These are phyloP conservation scores for Citrus cavaleriei DNA, from an alignment of 345 rosid genomes.

Conservation along the genomic window DNA sequence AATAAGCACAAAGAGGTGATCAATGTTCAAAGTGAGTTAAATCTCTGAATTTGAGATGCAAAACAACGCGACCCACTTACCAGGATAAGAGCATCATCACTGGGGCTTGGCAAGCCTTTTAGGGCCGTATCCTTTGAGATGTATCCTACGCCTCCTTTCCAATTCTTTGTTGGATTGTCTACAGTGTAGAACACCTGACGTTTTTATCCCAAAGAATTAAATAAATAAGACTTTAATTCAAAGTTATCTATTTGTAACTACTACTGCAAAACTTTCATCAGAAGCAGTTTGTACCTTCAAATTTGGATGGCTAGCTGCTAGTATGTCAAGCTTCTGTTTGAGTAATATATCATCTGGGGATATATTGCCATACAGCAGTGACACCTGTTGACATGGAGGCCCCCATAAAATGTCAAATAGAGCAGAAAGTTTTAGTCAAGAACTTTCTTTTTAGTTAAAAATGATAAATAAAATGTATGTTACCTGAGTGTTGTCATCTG, in stretches of 20 bases:
- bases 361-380: constrained; percentile 82
- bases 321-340: constrained; percentile 82
- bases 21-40: neutral
- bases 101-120: constrained; percentile 83
- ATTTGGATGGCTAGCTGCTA: constrained; percentile 80
- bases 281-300: constrained; percentile 51
- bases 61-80: constrained; percentile 38
- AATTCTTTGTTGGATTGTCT: constrained; percentile 75
- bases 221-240: neutral
- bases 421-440: neutral
- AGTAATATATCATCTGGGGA: constrained; percentile 94
- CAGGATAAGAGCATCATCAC: constrained; percentile 79
- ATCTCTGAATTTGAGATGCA: neutral
- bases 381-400: constrained; percentile 43
- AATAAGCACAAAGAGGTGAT: constrained; percentile 7
- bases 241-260: neutral
- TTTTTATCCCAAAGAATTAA: constrained; percentile 6
- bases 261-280: neutral
- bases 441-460: neutral
- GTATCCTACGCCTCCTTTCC: constrained; percentile 93
- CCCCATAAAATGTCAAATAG: neutral
- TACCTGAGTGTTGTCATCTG: constrained; percentile 91
- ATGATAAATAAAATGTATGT: constrained; percentile 2
- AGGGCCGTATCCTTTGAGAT: constrained; percentile 69
- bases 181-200: constrained; percentile 79